These are phyloP conservation scores for Calocybe cyanea DNA, from an alignment of 768 basidiomycete species.

Conservation along the genomic window DNA sequence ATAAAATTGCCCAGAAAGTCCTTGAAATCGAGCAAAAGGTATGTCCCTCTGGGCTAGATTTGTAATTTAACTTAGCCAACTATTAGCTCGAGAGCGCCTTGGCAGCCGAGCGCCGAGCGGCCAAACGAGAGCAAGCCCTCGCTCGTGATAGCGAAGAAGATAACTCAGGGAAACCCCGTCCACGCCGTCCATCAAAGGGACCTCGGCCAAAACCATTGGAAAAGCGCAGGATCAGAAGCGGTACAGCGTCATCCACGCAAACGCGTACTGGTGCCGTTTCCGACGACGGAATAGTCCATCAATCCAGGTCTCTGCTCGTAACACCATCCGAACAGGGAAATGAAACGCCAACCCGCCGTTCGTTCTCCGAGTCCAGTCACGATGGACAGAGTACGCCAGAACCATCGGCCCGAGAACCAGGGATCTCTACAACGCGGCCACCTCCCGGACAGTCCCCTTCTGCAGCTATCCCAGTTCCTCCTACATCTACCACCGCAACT, in stretches of 20 bases:
- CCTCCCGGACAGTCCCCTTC: conserved; percentile 4
- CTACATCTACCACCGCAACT: conserved; percentile 27
- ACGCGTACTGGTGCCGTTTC: conserved; percentile 33
- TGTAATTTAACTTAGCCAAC: not conserved
- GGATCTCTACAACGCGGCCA: conserved; percentile 27
- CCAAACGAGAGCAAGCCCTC: conserved; percentile 33
- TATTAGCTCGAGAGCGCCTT: conserved; percentile 73
- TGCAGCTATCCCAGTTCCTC: conserved; percentile 19
- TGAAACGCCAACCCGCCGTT: conserved; percentile 38
- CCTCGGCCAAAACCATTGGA: conserved; percentile 24
- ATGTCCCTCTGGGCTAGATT: not conserved
- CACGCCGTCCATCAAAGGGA: conserved; percentile 37
- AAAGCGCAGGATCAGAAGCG: conserved; percentile 51
- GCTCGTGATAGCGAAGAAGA: conserved; percentile 55
- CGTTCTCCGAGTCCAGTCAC: conserved; percentile 32
- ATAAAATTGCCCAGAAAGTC: conserved; percentile 86
- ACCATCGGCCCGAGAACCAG: conserved; percentile 26
- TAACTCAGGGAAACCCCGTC: conserved; percentile 42
- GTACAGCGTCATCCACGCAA: conserved; percentile 61
- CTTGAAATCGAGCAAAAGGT: conserved; percentile 91
- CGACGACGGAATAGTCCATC: conserved; percentile 24
- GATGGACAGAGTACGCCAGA: conserved; percentile 33
- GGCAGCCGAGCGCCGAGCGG: conserved; percentile 49
- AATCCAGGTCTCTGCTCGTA: conserved; percentile 24
- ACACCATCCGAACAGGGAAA: conserved; percentile 30